Base-by-base conservation (phyloP, 2,329 filamentous ascomycete species). In the Alternaria triticina region DNA sequence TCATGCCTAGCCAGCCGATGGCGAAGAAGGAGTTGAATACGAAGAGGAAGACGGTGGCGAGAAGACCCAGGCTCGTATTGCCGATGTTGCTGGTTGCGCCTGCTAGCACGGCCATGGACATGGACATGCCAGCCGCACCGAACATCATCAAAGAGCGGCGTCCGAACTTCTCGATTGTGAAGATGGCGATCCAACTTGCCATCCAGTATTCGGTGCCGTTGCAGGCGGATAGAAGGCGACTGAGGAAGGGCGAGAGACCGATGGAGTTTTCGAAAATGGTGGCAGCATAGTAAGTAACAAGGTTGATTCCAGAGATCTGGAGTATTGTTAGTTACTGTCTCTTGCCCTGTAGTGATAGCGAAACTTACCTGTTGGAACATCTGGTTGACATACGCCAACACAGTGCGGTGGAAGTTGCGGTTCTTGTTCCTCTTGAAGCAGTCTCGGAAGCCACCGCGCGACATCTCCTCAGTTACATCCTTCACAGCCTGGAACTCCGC, bases 11-110 rank as follows among this genome's bases (percentile, higher is more conserved):
- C 93, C 93, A 97, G 68, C 93, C 96, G 67, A 88, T 88, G 64
- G 93, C 93, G 79, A 97, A 97, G 86, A 91, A 96, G 85, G 92
- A 93, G 85, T 97, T 94, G 86, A 94, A 96, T 82, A 97, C 91
- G 82, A 90, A 91, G 76, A 97, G 94, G 83, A 96, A 95, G 65
- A 96, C 92, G 85, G 94, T 76, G 4, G 83, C 81, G 6, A 76
- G 72, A 43, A 82, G 74, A 49, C 81, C 82, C 40, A 75, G 63
- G 13, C 69, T 65, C 12, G 68, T 64, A 57, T 68, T 73, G 2
- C 59, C 65, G 17, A 75, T 72, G 12, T 70, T 63, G 56, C 72
- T 76, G 1, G 75, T 79, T 6, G 74, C 74, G 4, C 74, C 74
- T 5, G 78, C 77, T 2, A 80, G 68, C 1, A 80, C 70, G 10